Base-by-base conservation (phyloP, 306 rosid genomes). In the Elaeagnus macrophylla region DNA sequence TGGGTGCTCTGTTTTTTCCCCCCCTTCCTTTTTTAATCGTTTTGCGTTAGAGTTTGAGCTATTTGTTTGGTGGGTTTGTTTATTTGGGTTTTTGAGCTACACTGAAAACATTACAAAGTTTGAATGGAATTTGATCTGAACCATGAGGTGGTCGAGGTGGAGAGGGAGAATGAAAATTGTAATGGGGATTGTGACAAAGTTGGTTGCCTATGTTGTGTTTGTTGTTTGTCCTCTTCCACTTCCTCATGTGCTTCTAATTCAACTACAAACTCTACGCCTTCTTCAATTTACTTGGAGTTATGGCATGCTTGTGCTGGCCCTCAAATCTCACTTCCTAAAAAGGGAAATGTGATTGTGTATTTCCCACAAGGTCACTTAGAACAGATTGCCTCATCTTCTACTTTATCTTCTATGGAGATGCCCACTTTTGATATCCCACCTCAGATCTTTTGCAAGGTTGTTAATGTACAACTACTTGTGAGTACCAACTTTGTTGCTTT, bases 221-320 rank as follows among this genome's bases (percentile, higher is more conserved):
- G 73, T 61, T 76, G 79, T 67, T 69, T 84, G 63, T 66, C 86
- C 49, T 78, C 97, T 65, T 75, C 97, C 20, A 75, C 87, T 52
- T 82, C 81, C 55, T 78, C 93, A 8, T 82, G 85, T 62, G 74
- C 80, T 13, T 83, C 97, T 39, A 57, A 69, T 55, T 85, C 94
- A 10, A 70, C 84, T 37, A 53, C 94, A 7, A 48, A 81, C 64
- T 76, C 56, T 36, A 75, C 48, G 6, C 71, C 83, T 60, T 86
- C 90, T 53, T 86, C 97, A 38, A 79, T 77, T 51, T 90, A 83
- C 74, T 50, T 83, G 54, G 97, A 86, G 77, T 94, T 90, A 8
- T 90, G 97, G 95, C 90, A 86, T 63, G 97, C 97, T 62, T 90
- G 95, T 74, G 95, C 97, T 76, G 97, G 97, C 12, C 95, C 97